Percentiles rank a stretch among this genome's conserved stretches.
phyloP scores from a whole-genome alignment of 2,329 filamentous ascomycete genomes.

The Penicillium sp. region DNA sequence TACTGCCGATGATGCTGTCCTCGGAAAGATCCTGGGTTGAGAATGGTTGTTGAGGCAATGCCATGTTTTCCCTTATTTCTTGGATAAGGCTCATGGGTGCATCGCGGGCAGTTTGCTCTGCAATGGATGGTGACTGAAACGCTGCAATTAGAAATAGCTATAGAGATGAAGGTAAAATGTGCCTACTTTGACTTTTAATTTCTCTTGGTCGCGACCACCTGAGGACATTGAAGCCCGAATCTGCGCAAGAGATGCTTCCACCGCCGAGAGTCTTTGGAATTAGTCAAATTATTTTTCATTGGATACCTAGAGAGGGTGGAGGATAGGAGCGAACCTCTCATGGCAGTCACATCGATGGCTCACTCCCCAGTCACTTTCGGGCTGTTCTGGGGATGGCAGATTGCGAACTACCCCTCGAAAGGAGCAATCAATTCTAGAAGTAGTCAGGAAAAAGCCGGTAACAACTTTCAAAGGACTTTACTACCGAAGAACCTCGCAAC shows the following conservation, averaged over 20 bases:
- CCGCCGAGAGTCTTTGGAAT: conserved; percentile 1
- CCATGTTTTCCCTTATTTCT: conserved; percentile 15
- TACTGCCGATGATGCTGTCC: conserved; percentile 7
- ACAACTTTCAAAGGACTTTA: not conserved
- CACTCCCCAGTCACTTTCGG: not conserved
- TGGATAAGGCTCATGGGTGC: conserved; percentile 18
- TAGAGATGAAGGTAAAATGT: not conserved
- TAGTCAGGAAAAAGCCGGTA: not conserved
- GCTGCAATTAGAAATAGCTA: not conserved
- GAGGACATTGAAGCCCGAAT: conserved; percentile 3
- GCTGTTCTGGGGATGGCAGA: not conserved
- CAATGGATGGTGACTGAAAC: not conserved
- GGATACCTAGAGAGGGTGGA: not conserved
- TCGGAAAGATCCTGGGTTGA: conserved; percentile 2
- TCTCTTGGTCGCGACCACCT: not conserved
- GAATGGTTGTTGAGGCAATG: conserved; percentile 4
- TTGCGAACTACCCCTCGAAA: conserved; percentile 1
- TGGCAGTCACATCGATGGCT: conserved; percentile 2
- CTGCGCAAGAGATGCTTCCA: conserved; percentile 5
- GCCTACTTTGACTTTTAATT: not conserved
- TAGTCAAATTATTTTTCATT: not conserved
- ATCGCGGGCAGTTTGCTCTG: conserved; percentile 13
- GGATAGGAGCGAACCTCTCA: conserved; percentile 1
- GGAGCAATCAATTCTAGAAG: conserved; percentile 7
- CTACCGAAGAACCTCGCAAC: conserved; percentile 13